Conservation (phyloP, 176 grass and related monocot genomes). For the Oropetium thomaeum region DNA sequence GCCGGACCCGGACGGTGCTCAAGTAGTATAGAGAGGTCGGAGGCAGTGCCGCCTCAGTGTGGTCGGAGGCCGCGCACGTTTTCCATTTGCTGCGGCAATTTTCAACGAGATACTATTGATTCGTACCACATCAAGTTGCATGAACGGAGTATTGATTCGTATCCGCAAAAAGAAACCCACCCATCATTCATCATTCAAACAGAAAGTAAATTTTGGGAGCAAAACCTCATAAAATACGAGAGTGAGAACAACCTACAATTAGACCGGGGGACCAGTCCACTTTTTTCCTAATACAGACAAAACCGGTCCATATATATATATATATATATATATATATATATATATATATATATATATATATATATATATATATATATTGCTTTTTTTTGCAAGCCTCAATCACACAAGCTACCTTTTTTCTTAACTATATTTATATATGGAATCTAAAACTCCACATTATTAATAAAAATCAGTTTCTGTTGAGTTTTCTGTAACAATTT, state of each 20-base stretch:
- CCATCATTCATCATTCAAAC: not conserved
- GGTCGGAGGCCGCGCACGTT: slow-evolving; percentile 11
- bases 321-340: not conserved
- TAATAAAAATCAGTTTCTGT: no score
- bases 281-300: not conserved
- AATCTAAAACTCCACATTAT: not conserved
- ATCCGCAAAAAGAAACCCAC: not conserved
- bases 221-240: not conserved
- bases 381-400: no score
- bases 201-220: not conserved
- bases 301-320: no score
- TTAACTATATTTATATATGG: no score
- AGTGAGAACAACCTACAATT: no score
- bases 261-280: not conserved
- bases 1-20: not conserved
- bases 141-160: not conserved
- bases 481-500: no score
- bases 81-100: not conserved
- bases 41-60: no score
- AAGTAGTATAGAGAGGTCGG: not conserved
- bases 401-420: no score
- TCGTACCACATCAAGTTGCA: not conserved
- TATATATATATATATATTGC: not conserved
- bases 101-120: not conserved
- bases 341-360: not conserved